Base-by-base conservation (phyloP, 495 filamentous ascomycete species). In the Beverwykella pulmonaria region DNA sequence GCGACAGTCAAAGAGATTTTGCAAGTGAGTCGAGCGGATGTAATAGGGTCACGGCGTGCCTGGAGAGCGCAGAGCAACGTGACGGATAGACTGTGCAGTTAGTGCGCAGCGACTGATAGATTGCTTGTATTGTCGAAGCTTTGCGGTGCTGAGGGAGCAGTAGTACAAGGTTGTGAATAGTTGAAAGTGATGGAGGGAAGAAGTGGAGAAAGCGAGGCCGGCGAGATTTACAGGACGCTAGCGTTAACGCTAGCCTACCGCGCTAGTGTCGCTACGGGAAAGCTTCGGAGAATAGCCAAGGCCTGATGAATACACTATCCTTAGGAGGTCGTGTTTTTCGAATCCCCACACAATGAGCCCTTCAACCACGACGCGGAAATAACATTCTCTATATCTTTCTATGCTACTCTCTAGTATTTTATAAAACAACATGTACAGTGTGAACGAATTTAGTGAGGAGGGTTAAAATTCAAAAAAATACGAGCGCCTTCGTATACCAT, bases 31-130 rank as follows among this genome's bases (percentile, higher is more conserved):
- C 2, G 48, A 50, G 19, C 15, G 53, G 53, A 57, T 20, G 22
- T 17, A 23, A 41, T 30, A 57, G 25, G 19, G 29, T 57, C 53
- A 57, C 53, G 34, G 53, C 53, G 53, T 39, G 30, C 25, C 22
- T 19, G 50, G 30, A 12, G 39, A n/a, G 39, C 22, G 30, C 30
- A 39, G 22, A 9, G 30, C 30, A 39, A 25, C 53, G 52, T 34
- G 52, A 55, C 52, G 52, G 14, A 15, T 41, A n/a, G 32, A 25
- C 53, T 57, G 22, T 39, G 48, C 48, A 25, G 48, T 50, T 44
- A 44, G 39, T n/a, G 48, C n/a, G 48, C 25, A 23, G 48, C 22
- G 9, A 2, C 22, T 50, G 48, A n/a, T 26, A 27, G 20, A 25
- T 50, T 4, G 48, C 20, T 50, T 23, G 20, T 27, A 23, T 25